phyloP scores from a whole-genome alignment of 106 monocot species.

The Acorus calamus region DNA sequence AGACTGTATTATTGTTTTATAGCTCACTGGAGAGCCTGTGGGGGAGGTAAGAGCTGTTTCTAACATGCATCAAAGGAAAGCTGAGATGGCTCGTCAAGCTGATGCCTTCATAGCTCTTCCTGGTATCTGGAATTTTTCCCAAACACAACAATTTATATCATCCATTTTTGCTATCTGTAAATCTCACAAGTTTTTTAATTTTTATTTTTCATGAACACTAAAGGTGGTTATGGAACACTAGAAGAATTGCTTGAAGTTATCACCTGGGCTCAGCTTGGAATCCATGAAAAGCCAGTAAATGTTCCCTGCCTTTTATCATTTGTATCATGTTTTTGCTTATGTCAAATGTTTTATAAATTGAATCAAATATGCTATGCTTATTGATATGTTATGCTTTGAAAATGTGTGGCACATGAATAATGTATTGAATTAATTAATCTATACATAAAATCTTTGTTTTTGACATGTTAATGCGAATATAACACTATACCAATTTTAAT shows the following conservation, averaged over 20 bases:
- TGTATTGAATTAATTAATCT: no score
- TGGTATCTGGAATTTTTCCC: slow-evolving; percentile 19
- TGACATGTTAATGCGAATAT: no score
- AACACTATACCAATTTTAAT: no score
- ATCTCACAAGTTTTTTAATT: neutral
- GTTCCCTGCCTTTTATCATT: neutral
- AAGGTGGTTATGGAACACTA: slow-evolving; percentile 84
- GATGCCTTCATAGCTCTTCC: slow-evolving; percentile 93
- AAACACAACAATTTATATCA: no score
- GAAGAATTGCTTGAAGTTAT: slow-evolving; percentile 69
- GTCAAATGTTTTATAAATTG: no score
- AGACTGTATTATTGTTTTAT: neutral
- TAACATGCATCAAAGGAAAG: slow-evolving; percentile 82
- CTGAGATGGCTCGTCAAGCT: slow-evolving; percentile 65
- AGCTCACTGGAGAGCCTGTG: slow-evolving; percentile 57
- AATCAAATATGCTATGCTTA: no score
- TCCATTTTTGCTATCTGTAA: neutral
- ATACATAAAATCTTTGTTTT: no score
- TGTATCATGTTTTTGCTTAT: no score
- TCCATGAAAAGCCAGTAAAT: slow-evolving; percentile 65
- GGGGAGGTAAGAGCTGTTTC: slow-evolving; percentile 64
- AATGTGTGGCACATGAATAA: no score
- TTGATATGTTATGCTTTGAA: no score
- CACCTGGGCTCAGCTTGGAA: slow-evolving; percentile 80
- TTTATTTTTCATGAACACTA: neutral